Evolutionary conservation across 1,139 yeast genomes (phyloP), one percentile per base, ranked within the genome.

Genomic region (Candida dubliniensis): DNA sequence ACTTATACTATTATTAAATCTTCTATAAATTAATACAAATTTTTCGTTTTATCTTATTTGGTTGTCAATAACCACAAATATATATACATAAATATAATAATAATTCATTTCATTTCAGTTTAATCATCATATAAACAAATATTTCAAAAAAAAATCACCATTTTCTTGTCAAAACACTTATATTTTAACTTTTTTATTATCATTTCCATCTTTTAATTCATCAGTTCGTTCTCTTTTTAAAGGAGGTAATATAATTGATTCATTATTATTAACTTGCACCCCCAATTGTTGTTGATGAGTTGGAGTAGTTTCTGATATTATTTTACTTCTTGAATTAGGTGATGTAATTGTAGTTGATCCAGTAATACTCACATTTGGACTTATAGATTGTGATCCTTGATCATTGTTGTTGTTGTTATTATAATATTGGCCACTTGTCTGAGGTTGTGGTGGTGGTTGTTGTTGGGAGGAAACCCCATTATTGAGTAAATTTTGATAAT

Each of bases 181-280:
- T 18, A 18, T 18, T 18, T 18, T 31, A 36, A 47, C 36, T 34
- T 52, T 56, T 13, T 49, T 35, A 39, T 45, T 54, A 44, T 56
- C 56, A 12, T 24, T 40, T 10, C 9, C 40, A 25, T 39, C 49
- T 18, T 43, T 38, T 10, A 42, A 34, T 31, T 47, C 52, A 15
- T 51, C 55, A 27, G 59, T 51, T 40, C 45, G 53, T 53, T 63
- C 66, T 51, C 71, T 55, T 47, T 63, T 63, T 37, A 62, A 52
- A 7, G 62, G 50, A 24, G 64, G 63, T 25, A 57, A 49, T 7
- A 49, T 47, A 41, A 56, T 41, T 11, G 38, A 33, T 34, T 46
- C 44, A 27, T 40, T 37, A 11, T 25, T 18, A 26, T 25, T 25
- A 8, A 4, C n/a, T 4, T 27, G 30, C n/a, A 27, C 10, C 10